Percentiles rank a stretch among this genome's conserved stretches.
These are phyloP conservation scores for Aethionema arabicum DNA, from an alignment of 345 rosid genomes.

Conservation along the genomic window DNA sequence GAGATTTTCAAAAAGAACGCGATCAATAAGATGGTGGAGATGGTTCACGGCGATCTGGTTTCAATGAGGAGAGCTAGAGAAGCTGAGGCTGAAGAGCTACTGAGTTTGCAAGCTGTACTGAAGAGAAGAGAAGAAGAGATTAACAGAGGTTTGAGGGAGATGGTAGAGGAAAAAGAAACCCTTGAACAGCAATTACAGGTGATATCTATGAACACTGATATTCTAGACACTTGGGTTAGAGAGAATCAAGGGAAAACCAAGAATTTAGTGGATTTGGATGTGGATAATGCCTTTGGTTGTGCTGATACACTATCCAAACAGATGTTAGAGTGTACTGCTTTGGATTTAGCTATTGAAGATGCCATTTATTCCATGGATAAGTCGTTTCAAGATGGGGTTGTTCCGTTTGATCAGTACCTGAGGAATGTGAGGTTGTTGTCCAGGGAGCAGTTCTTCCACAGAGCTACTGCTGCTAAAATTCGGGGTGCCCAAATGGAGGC, in stretches of 20 bases:
- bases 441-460: slow-evolving; percentile 87
- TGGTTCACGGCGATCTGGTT: slow-evolving; percentile 60
- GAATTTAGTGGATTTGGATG: slow-evolving; percentile 41
- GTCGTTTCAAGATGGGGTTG: slow-evolving; percentile 73
- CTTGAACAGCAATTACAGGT: slow-evolving; percentile 87
- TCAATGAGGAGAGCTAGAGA: slow-evolving; percentile 74
- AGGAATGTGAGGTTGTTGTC: slow-evolving; percentile 86
- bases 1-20: slow-evolving; percentile 74
- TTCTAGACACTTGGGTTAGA: slow-evolving; percentile 70
- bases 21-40: slow-evolving; percentile 72
- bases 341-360: slow-evolving; percentile 89
- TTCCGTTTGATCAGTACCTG: slow-evolving; percentile 84
- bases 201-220: slow-evolving; percentile 75
- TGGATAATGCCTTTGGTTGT: slow-evolving; percentile 68
- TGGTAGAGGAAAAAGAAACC: slow-evolving; percentile 77
- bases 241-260: slow-evolving; percentile 63
- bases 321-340: slow-evolving; percentile 73
- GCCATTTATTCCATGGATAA: slow-evolving; percentile 75
- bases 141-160: slow-evolving; percentile 62
- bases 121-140: slow-evolving; percentile 72
- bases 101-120: slow-evolving; percentile 62
- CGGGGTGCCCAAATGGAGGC: slow-evolving; percentile 93
- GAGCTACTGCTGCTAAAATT: slow-evolving; percentile 79
- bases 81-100: slow-evolving; percentile 77
- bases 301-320: slow-evolving; percentile 67